These are phyloP conservation scores for bread wheat (Triticum aestivum) DNA, from an alignment of 176 grass and related monocot species.

Conservation along the genomic window DNA sequence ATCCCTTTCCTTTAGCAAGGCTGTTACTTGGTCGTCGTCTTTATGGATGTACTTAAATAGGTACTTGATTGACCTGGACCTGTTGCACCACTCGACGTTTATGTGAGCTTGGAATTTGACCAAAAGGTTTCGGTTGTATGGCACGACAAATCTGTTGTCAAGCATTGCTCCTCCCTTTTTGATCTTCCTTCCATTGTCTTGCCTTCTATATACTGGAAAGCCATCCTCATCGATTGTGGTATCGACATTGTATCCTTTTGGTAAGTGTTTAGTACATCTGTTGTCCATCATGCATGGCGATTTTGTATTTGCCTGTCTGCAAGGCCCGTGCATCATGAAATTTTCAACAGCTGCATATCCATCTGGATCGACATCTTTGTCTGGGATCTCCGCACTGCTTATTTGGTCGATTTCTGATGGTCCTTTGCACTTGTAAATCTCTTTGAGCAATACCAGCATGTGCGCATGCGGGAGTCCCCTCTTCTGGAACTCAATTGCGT, in stretches of 20 bases:
- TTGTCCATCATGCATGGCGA: constrained; percentile 14
- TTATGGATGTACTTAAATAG: constrained; percentile 33
- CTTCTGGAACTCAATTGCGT: neutral
- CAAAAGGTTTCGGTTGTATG: neutral
- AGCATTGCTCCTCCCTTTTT: neutral
- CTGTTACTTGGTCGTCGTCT: neutral
- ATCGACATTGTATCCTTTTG: neutral
- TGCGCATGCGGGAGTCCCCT: neutral
- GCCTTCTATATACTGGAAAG: too few species aligned
- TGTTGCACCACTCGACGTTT: constrained; percentile 18
- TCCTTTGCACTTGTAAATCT: neutral
- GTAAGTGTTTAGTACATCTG: neutral
- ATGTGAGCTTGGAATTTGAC: constrained; percentile 24
- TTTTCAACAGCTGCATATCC: neutral
- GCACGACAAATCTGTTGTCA: neutral
- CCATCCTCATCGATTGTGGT: neutral
- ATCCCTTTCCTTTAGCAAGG: neutral
- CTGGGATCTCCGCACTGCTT: neutral
- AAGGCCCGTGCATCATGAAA: constrained; percentile 19
- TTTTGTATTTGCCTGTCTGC: neutral
- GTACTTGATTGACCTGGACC: constrained; percentile 28
- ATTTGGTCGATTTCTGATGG: neutral
- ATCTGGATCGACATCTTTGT: neutral
- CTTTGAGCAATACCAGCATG: neutral
- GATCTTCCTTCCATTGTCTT: neutral